phyloP scores from a whole-genome alignment of 495 filamentous ascomycete species.

The Xylaria nigripes region DNA sequence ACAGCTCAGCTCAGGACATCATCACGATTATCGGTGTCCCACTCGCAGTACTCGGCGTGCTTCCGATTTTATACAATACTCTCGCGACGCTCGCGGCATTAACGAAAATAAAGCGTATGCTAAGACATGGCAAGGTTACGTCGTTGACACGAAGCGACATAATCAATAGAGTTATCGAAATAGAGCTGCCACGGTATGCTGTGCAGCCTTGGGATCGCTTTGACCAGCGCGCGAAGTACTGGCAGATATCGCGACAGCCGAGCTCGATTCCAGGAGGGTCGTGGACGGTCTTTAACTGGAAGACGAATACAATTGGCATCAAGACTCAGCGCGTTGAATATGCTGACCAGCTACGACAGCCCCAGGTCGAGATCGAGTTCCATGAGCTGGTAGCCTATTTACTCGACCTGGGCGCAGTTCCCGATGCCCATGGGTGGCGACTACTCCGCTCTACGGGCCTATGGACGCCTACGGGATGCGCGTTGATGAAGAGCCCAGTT shows the following conservation, averaged over 20 bases:
- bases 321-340: conserved; percentile 56
- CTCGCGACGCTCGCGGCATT: conserved; percentile 44
- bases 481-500: conserved; percentile 48
- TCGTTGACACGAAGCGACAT: conserved; percentile 54
- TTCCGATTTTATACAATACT: conserved; percentile 58
- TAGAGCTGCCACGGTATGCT: conserved; percentile 55
- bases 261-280: conserved; percentile 48
- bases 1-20: conserved; percentile 30
- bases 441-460: conserved; percentile 50
- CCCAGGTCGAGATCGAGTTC: conserved; percentile 58
- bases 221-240: conserved; percentile 45
- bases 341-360: conserved; percentile 54
- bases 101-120: conserved; percentile 48
- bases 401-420: conserved; percentile 54
- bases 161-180: conserved; percentile 56
- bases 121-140: conserved; percentile 42
- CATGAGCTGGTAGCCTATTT: conserved; percentile 53
- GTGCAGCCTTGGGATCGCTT: conserved; percentile 52
- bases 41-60: conserved; percentile 57
- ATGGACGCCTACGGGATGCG: conserved; percentile 56
- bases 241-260: conserved; percentile 40
- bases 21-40: conserved; percentile 54
- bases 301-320: conserved; percentile 48
- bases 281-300: conserved; percentile 61
- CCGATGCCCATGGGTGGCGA: conserved; percentile 49